Percentiles rank a stretch among this genome's conserved stretches.
Conservation (phyloP, 2,329 filamentous ascomycete genomes). For the Hypoxylon sp. region DNA sequence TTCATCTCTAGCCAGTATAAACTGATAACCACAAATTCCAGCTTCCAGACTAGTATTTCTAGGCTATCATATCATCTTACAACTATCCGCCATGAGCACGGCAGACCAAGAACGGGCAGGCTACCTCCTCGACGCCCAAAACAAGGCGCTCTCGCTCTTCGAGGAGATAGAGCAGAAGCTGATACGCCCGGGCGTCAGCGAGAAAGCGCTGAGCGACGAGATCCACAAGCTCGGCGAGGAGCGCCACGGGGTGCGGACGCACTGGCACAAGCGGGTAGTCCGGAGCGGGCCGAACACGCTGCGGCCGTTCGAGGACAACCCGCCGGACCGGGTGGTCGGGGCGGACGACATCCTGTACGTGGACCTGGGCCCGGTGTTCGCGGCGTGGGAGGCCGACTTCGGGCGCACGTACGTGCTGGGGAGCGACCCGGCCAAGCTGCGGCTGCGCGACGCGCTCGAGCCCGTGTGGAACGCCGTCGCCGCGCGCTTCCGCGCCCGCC, state of each 20-base stretch:
- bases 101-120: slow-evolving; percentile 36
- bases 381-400: slow-evolving; percentile 62
- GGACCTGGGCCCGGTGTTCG: slow-evolving; percentile 61
- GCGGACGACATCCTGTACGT: slow-evolving; percentile 60
- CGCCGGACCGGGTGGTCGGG: slow-evolving; percentile 56
- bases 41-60: no score
- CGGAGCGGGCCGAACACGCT: slow-evolving; percentile 60
- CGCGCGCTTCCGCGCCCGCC: slow-evolving; percentile 47
- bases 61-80: slow-evolving; percentile 19
- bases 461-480: slow-evolving; percentile 57
- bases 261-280: slow-evolving; percentile 62
- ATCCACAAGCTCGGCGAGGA: slow-evolving; percentile 54
- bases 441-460: slow-evolving; percentile 55
- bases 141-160: slow-evolving; percentile 56
- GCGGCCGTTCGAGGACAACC: slow-evolving; percentile 56
- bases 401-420: slow-evolving; percentile 61
- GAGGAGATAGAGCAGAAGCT: slow-evolving; percentile 55
- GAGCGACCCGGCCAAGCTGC: slow-evolving; percentile 53
- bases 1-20: no score
- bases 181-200: slow-evolving; percentile 56
- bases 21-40: no score
- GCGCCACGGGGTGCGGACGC: slow-evolving; percentile 54
- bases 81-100: slow-evolving; percentile 1
- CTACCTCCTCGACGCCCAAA: slow-evolving; percentile 54
- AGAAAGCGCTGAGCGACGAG: slow-evolving; percentile 56